Evolutionary conservation across 148 eudicot species (phyloP), one percentile per base, ranked within the genome.

Genomic region (Diospyros lotus): DNA sequence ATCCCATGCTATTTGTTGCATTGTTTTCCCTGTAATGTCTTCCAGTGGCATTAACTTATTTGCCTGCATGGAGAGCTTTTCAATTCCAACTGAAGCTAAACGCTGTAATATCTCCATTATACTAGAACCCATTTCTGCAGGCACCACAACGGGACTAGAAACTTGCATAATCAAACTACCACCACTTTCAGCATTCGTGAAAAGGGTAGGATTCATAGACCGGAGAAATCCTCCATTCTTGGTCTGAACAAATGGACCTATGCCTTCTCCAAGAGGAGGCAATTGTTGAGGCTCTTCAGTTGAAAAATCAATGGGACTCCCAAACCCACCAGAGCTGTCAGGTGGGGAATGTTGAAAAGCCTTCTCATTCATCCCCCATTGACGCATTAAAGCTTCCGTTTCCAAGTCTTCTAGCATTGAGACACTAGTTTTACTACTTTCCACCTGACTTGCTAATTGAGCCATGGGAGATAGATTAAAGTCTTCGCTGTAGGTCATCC

Each of bases 261-360:
- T 77, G 12, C 97, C 99, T 76, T 96, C 95, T 69, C 83, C 97
- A 68, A 96, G 90, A 6, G 97, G 77, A 72, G 99, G 98, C 78
- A 91, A 82, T 61, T 70, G 82, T 59, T 77, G 76, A 73, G 89
- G 88, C 75, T 82, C 88, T 71, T 89, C 89, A 39, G 84, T 80
- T 66, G 87, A 84, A 61, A 86, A 43, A 56, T 77, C 87, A 73
- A 93, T 73, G 66, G 97, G 93, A 77, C 97, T 92, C 51, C 98
- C 98, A 75, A 91, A 95, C 4, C 96, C 91, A 69, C 84, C 85
- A 17, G 76, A 76, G 72, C 80, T 79, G 73, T 77, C 81, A 46
- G 86, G 73, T 44, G 93, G 87, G 42, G 94, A 89, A 52, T 60
- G 75, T 56, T 78, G 77, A 71, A 93, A 93, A 64, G 81, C 85